Conservation (phyloP, 306 rosid species). For the Macrotyloma uniflorum region DNA sequence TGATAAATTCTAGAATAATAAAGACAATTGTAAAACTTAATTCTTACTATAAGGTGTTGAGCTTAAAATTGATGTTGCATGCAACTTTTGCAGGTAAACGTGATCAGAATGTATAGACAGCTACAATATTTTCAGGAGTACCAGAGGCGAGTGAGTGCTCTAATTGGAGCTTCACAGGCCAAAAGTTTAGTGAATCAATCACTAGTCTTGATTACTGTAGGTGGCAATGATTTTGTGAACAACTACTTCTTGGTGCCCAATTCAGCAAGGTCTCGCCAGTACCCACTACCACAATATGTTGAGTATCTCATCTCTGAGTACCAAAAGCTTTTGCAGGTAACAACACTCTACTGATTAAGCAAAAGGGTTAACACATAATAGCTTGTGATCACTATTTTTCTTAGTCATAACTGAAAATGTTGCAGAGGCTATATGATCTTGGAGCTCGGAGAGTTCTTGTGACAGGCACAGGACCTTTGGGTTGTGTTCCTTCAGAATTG, state of each 20-base stretch:
- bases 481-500: constrained; percentile 86
- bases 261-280: constrained; percentile 79
- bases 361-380: neutral
- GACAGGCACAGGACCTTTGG: constrained; percentile 86
- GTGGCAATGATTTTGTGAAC: constrained; percentile 91
- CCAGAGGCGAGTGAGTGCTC: constrained; percentile 49
- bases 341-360: neutral
- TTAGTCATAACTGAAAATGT: neutral
- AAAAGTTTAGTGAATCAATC: constrained; percentile 51
- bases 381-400: neutral
- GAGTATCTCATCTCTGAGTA: constrained; percentile 59
- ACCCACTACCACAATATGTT: constrained; percentile 63
- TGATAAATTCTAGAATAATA: too few species aligned
- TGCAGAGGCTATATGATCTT: constrained; percentile 51
- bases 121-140: constrained; percentile 54
- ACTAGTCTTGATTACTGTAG: constrained; percentile 62
- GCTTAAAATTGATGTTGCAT: neutral
- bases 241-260: constrained; percentile 72
- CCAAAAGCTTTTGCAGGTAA: constrained; percentile 60
- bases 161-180: constrained; percentile 52
- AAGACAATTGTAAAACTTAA: too few species aligned
- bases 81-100: constrained; percentile 54
- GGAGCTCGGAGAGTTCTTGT: constrained; percentile 78
- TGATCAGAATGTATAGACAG: constrained; percentile 68
- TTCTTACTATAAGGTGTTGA: neutral